A percentile compares a stretch with the other conserved stretches of the same genome.
phyloP scores from a whole-genome alignment of 2,329 filamentous ascomycete genomes.

The Phaeosphaeriaceae sp. region DNA sequence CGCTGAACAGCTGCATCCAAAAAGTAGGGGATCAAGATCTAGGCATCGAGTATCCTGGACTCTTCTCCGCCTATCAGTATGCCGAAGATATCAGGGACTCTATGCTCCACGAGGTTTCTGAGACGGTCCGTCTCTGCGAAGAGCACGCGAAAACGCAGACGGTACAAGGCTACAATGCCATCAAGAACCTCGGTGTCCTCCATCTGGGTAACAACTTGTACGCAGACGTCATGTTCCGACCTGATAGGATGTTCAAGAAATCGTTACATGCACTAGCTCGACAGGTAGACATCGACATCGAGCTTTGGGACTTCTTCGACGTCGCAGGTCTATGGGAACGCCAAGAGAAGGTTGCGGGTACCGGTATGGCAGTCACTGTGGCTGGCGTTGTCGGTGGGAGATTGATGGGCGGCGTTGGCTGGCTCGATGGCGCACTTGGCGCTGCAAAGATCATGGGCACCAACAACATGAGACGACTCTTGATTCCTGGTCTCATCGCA shows the following conservation, averaged over 20 bases:
- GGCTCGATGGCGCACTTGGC: slow-evolving; percentile 86
- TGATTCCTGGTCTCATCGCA: slow-evolving; percentile 79
- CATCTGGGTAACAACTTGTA: slow-evolving; percentile 86
- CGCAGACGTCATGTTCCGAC: slow-evolving; percentile 82
- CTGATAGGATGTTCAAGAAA: slow-evolving; percentile 92
- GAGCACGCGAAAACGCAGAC: slow-evolving; percentile 82
- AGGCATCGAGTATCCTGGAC: slow-evolving; percentile 83
- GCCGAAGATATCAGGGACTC: slow-evolving; percentile 91
- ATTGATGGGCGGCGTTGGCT: slow-evolving; percentile 81
- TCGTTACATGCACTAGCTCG: slow-evolving; percentile 81
- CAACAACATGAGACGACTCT: slow-evolving; percentile 79
- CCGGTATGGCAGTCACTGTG: slow-evolving; percentile 91
- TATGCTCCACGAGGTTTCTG: slow-evolving; percentile 87
- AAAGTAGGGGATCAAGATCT: slow-evolving; percentile 79
- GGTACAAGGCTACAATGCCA: slow-evolving; percentile 80
- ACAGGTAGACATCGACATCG: slow-evolving; percentile 85
- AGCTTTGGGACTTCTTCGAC: slow-evolving; percentile 94
- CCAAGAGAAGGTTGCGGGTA: slow-evolving; percentile 94
- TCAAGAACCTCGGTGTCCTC: slow-evolving; percentile 85
- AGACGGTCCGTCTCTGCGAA: slow-evolving; percentile 80
- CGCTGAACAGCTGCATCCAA: slow-evolving; percentile 76
- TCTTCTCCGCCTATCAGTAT: slow-evolving; percentile 86
- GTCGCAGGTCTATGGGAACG: slow-evolving; percentile 80
- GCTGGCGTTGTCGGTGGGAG: slow-evolving; percentile 84
- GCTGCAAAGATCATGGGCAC: slow-evolving; percentile 81